A percentile compares a stretch with the other conserved stretches of the same genome.
Evolutionary conservation across 768 basidiomycete genomes (phyloP).

Genomic region (Boletus insuetus): DNA sequence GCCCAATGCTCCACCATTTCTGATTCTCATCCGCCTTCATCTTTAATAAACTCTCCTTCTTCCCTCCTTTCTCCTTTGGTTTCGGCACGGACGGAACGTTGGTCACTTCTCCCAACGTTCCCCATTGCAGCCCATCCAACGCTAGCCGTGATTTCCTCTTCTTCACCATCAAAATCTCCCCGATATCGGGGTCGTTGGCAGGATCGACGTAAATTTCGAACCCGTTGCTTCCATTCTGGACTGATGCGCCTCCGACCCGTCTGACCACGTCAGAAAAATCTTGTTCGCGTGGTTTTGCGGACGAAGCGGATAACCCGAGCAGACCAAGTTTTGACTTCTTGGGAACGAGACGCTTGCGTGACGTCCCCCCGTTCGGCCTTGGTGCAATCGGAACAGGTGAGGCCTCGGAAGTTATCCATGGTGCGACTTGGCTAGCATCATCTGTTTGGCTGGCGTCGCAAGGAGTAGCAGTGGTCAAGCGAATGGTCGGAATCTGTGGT

Average conservation of each 20-base stretch:
- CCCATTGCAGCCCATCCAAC: slow-evolving; percentile 56
- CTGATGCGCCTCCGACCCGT: slow-evolving; percentile 38
- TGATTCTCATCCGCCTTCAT: slow-evolving; percentile 47
- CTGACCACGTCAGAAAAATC: slow-evolving; percentile 64
- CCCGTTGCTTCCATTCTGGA: slow-evolving; percentile 38
- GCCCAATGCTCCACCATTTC: slow-evolving; percentile 83
- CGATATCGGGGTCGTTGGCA: slow-evolving; percentile 58
- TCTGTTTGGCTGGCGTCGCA: slow-evolving; percentile 41
- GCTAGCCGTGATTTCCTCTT: slow-evolving; percentile 68
- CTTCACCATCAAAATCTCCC: slow-evolving; percentile 71
- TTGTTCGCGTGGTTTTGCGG: slow-evolving; percentile 30
- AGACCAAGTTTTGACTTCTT: slow-evolving; percentile 68
- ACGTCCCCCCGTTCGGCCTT: slow-evolving; percentile 17
- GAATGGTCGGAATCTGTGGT: slow-evolving; percentile 55
- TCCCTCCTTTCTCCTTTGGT: slow-evolving; percentile 37
- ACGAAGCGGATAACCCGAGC: slow-evolving; percentile 31
- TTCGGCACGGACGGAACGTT: slow-evolving; percentile 41
- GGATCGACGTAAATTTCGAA: slow-evolving; percentile 76
- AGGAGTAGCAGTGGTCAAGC: slow-evolving; percentile 67
- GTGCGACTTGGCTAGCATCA: slow-evolving; percentile 27
- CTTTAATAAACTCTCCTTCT: slow-evolving; percentile 33
- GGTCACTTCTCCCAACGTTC: slow-evolving; percentile 59
- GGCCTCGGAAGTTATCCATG: slow-evolving; percentile 19
- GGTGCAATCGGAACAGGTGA: slow-evolving; percentile 29
- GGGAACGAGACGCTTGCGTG: slow-evolving; percentile 57